A percentile compares a stretch with the other conserved stretches of the same genome.
Conservation (phyloP, 2,329 filamentous ascomycete genomes). For the Trichophyton schoenleinii region DNA sequence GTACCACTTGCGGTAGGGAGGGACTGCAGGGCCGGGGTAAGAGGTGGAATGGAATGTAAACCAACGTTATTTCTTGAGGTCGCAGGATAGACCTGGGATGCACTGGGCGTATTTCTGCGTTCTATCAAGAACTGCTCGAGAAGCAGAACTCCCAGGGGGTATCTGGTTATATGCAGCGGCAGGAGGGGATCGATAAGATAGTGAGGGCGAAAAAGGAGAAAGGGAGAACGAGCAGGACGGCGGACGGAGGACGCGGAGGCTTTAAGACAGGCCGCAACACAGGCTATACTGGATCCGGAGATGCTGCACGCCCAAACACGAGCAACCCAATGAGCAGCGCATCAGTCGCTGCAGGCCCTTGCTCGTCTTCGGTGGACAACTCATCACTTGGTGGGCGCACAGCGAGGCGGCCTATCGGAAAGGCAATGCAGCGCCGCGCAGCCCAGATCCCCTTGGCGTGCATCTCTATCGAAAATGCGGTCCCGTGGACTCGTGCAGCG, state of each 20-base stretch:
- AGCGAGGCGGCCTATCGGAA: conserved; percentile 9
- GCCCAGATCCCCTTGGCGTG: conserved; percentile 1
- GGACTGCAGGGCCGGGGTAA: background rate
- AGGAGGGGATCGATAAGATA: background rate
- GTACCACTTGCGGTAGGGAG: background rate
- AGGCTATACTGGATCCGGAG: conserved; percentile 2
- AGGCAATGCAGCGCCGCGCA: background rate
- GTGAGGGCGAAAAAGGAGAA: conserved; percentile 1
- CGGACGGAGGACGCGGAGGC: background rate
- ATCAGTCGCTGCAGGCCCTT: conserved; percentile 1
- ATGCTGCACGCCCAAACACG: conserved; percentile 2
- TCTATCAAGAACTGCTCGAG: background rate
- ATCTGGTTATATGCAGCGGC: background rate
- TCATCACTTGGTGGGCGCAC: conserved; percentile 6
- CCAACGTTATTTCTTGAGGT: background rate
- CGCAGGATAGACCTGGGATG: background rate
- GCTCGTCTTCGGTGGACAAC: background rate
- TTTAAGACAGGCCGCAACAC: conserved; percentile 2
- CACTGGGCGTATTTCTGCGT: background rate
- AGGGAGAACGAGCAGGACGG: background rate
- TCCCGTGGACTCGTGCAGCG: conserved; percentile 1
- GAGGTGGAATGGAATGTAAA: background rate
- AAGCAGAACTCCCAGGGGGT: background rate
- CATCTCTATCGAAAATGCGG: background rate
- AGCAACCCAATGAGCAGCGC: background rate